A percentile compares a stretch with the other conserved stretches of the same genome.
Conservation (phyloP, 257 asterid genomes). For the Gentiana dahurica region DNA sequence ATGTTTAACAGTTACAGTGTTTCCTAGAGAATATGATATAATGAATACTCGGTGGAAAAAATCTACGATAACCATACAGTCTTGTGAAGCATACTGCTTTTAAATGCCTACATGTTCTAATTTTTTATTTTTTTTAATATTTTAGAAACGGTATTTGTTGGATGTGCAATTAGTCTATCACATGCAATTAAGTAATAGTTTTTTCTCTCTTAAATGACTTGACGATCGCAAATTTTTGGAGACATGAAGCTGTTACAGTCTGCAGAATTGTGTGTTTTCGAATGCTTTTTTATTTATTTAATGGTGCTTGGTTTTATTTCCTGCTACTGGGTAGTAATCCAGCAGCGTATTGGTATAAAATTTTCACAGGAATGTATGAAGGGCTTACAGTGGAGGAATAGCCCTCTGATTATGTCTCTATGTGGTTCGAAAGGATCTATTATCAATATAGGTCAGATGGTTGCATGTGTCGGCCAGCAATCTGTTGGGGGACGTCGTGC, state of each 20-base stretch:
- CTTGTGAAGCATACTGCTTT: too few relatives aligned
- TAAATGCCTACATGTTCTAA: too few relatives aligned
- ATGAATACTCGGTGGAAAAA: too few relatives aligned
- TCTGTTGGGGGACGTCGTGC: slow-evolving; percentile 90
- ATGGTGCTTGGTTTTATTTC: background rate
- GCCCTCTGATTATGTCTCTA: slow-evolving; percentile 91
- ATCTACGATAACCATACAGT: too few relatives aligned
- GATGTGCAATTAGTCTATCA: too few relatives aligned
- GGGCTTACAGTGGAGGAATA: slow-evolving; percentile 83
- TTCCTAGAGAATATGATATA: too few relatives aligned
- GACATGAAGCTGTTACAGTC: background rate
- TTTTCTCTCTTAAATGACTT: background rate
- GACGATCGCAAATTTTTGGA: background rate
- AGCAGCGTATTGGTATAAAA: background rate
- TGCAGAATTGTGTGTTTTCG: too few relatives aligned
- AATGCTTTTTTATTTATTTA: background rate
- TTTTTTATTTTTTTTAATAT: too few relatives aligned
- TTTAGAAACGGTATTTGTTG: too few relatives aligned
- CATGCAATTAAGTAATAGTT: too few relatives aligned
- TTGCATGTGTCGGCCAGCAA: slow-evolving; percentile 98
- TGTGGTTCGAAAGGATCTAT: slow-evolving; percentile 99
- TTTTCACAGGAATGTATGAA: slow-evolving; percentile 65
- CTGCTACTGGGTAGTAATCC: background rate
- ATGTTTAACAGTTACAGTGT: too few relatives aligned
- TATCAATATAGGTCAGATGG: slow-evolving; percentile 93